A percentile compares a stretch with the other conserved stretches of the same genome.
phyloP scores from a whole-genome alignment of 495 filamentous ascomycete genomes.

The Aspergillus diversus region DNA sequence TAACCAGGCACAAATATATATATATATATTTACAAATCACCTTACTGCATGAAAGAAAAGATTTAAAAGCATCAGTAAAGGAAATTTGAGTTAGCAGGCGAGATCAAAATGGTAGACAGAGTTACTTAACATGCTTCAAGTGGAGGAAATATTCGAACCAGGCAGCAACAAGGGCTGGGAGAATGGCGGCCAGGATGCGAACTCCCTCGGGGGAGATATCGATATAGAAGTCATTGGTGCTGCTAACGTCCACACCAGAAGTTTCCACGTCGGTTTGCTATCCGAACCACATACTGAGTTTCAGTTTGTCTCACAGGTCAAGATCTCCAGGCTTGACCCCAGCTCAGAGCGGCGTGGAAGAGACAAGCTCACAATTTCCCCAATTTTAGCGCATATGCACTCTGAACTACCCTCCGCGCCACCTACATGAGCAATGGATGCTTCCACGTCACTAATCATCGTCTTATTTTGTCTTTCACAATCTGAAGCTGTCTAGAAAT shows the following conservation, averaged over 20 bases:
- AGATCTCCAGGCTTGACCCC: conserved; percentile 22
- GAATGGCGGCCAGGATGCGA: conserved; percentile 45
- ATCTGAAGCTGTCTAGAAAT: conserved; percentile 66
- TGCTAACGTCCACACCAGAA: conserved; percentile 44
- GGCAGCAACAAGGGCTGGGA: conserved; percentile 36
- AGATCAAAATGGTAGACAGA: conserved; percentile 90
- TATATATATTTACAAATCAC: conserved; percentile 92
- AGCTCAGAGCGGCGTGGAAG: conserved; percentile 21
- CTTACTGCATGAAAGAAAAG: conserved; percentile 84
- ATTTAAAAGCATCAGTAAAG: conserved; percentile 86
- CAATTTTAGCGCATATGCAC: conserved; percentile 79
- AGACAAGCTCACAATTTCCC: conserved; percentile 55
- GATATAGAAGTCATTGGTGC: conserved; percentile 66
- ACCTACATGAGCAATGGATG: conserved; percentile 86
- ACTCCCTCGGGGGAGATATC: conserved; percentile 59
- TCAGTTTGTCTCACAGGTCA: conserved; percentile 51
- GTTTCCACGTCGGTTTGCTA: conserved; percentile 6
- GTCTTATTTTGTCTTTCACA: conserved; percentile 87
- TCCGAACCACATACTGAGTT: conserved; percentile 23
- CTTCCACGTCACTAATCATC: conserved; percentile 74
- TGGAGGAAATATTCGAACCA: conserved; percentile 64
- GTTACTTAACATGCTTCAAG: conserved; percentile 72
- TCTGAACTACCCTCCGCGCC: conserved; percentile 52
- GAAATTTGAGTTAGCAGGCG: conserved; percentile 92
- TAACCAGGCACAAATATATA: conserved; percentile 79